Evolutionary conservation across 768 basidiomycete species (phyloP), one percentile per base, ranked within the genome.

Genomic region (Lyophyllum atratum): DNA sequence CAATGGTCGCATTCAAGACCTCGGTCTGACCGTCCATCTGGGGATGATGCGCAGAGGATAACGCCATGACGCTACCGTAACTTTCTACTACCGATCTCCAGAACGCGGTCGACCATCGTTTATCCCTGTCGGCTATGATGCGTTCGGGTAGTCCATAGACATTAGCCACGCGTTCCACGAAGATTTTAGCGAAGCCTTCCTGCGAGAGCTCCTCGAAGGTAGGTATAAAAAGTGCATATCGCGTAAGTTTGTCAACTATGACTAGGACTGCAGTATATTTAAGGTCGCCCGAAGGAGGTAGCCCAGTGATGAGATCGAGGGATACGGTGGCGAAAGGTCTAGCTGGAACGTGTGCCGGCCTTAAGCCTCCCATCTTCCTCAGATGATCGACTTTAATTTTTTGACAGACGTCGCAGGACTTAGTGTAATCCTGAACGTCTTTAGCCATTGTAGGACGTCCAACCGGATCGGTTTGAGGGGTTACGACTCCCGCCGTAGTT

Each of bases 21-120:
- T n/a, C n/a, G n/a, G n/a, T n/a, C n/a, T n/a, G n/a, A n/a, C n/a
- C n/a, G n/a, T n/a, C n/a, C n/a, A n/a, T n/a, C n/a, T n/a, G n/a
- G n/a, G n/a, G n/a, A n/a, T n/a, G n/a, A n/a, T n/a, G n/a, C n/a
- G 70, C 59, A 0, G 72, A 72, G 1, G 76, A 70, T 0, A 74
- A 45, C 3, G 58, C 60, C 49, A n/a, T n/a, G n/a, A n/a, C n/a
- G n/a, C n/a, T n/a, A n/a, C n/a, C n/a, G n/a, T n/a, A n/a, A n/a
- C n/a, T n/a, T n/a, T n/a, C n/a, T n/a, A n/a, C n/a, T n/a, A n/a
- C n/a, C n/a, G n/a, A n/a, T n/a, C n/a, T n/a, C n/a, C n/a, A n/a
- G 57, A 75, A 72, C 2, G 48, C 63, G 0, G 60, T 61, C 10
- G 58, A 47, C 66, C 64, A 69, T 5, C 62, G 25, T 19, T 54